phyloP scores from a whole-genome alignment of 345 rosid genomes.

The Euphorbia tirucalli region DNA sequence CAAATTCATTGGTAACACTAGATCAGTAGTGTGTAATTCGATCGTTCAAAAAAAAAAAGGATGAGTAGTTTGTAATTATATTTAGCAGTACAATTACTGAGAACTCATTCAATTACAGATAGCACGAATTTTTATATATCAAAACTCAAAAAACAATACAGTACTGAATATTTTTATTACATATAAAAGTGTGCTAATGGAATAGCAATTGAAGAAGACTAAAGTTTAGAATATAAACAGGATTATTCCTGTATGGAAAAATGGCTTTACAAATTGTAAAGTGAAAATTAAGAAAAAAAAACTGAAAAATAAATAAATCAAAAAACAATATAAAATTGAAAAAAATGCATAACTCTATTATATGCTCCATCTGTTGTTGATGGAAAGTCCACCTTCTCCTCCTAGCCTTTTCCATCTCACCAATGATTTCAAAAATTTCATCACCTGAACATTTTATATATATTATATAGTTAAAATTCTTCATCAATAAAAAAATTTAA shows the following conservation, averaged over 20 bases:
- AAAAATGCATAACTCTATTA: neutral
- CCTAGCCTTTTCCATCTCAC: constrained; percentile 54
- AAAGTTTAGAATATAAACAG: neutral
- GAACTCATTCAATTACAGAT: no score
- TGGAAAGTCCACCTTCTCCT: neutral
- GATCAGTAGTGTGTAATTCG: no score
- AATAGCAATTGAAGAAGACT: neutral
- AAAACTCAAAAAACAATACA: neutral
- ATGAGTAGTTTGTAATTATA: no score
- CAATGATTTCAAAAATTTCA: constrained; percentile 71
- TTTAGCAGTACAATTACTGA: no score
- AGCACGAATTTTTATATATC: neutral
- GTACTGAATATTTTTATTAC: no score
- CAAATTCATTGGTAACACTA: no score
- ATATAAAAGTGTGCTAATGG: neutral
- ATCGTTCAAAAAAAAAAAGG: no score
- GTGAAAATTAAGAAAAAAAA: neutral
- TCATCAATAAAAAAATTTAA: neutral
- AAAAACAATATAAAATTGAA: neutral
- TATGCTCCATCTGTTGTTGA: constrained; percentile 10
- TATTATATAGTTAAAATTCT: neutral
- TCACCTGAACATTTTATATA: constrained; percentile 47
- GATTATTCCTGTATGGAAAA: neutral
- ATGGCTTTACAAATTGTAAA: neutral
- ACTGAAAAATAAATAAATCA: neutral